A percentile compares a stretch with the other conserved stretches of the same genome.
phyloP scores from a whole-genome alignment of 2,329 filamentous ascomycete genomes.

The Trichoderma harzianum region DNA sequence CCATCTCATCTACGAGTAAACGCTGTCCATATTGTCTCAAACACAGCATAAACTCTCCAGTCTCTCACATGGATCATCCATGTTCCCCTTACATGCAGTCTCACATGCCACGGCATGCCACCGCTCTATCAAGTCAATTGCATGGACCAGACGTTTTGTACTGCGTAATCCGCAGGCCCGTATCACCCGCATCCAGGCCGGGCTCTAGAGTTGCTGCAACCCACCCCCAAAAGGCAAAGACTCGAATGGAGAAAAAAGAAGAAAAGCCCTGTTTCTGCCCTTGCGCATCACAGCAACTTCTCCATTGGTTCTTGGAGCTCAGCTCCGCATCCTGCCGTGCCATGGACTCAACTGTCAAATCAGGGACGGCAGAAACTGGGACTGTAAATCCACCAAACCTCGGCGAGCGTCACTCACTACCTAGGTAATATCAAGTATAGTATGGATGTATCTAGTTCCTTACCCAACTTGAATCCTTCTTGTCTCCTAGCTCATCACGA shows the following conservation, averaged over 20 bases:
- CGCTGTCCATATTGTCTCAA: neutral
- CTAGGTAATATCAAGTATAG: neutral
- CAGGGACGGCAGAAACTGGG: neutral
- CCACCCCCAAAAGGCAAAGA: neutral
- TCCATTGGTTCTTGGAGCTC: neutral
- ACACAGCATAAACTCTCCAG: neutral
- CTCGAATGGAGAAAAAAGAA: neutral
- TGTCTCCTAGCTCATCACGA: neutral
- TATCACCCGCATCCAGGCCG: neutral
- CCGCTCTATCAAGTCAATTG: neutral
- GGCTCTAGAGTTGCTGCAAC: neutral
- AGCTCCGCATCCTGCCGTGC: slow-evolving; percentile 15
- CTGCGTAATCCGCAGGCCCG: neutral
- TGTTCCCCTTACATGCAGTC: neutral
- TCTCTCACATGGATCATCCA: neutral
- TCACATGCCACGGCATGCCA: slow-evolving; percentile 5
- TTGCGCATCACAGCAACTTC: neutral
- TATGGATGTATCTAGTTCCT: neutral
- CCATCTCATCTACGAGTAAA: neutral
- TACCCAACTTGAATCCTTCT: neutral
- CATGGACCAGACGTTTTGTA: neutral
- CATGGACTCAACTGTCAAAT: slow-evolving; percentile 1
- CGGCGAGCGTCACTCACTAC: neutral
- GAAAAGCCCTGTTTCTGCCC: neutral
- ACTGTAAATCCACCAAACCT: neutral